Evolutionary conservation across 768 basidiomycete species (phyloP).

Genomic region (Boletus rubescentipes): DNA sequence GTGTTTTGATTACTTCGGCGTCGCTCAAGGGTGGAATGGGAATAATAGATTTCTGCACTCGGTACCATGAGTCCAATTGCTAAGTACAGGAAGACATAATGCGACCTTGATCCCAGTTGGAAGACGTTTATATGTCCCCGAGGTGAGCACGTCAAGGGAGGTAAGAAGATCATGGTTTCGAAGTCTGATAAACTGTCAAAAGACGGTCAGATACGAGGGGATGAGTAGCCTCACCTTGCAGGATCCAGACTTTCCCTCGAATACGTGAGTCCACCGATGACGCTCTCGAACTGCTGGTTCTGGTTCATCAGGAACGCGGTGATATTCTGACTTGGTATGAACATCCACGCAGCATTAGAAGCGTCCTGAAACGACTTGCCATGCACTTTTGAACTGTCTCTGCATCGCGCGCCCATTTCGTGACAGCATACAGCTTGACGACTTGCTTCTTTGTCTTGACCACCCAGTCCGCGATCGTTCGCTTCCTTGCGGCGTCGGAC

Average conservation of each 20-base stretch:
- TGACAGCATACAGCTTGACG: conserved; percentile 83
- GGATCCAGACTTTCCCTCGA: conserved; percentile 70
- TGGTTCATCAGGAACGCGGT: conserved; percentile 85
- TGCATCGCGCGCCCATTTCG: conserved; percentile 85
- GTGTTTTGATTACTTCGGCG: conserved; percentile 58
- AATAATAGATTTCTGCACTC: conserved; percentile 62
- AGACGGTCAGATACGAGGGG: neutral
- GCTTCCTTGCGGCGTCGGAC: conserved; percentile 79
- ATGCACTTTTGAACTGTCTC: conserved; percentile 84
- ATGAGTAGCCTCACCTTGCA: conserved; percentile 56
- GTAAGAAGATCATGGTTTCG: conserved; percentile 94
- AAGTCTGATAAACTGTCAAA: conserved; percentile 46
- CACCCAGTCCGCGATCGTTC: conserved; percentile 83
- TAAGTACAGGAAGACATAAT: conserved; percentile 14
- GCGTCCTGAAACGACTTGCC: conserved; percentile 39
- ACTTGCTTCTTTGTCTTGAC: conserved; percentile 89
- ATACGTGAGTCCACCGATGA: conserved; percentile 59
- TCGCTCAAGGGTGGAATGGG: conserved; percentile 68
- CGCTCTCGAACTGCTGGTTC: conserved; percentile 78
- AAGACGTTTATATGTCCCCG: conserved; percentile 81
- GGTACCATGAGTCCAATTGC: conserved; percentile 21
- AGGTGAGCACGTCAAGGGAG: conserved; percentile 84
- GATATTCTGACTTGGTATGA: conserved; percentile 58
- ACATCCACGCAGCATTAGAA: neutral
- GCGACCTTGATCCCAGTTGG: conserved; percentile 78